These are phyloP conservation scores for Terana coerulea DNA, from an alignment of 768 basidiomycete species.

Conservation along the genomic window DNA sequence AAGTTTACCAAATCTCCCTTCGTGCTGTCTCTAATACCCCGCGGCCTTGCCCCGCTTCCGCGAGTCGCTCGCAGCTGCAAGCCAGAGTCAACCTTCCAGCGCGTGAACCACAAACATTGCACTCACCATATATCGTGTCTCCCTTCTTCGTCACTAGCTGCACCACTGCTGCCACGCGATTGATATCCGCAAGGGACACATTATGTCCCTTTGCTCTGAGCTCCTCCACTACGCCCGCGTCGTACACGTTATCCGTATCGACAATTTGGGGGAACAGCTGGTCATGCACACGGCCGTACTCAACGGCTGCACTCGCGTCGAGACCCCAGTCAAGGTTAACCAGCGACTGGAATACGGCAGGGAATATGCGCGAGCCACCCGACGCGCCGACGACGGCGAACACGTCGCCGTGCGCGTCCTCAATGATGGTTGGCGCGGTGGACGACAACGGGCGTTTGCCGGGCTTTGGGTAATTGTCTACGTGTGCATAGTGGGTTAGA, in stretches of 20 bases:
- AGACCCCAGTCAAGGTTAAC: conserved; percentile 80
- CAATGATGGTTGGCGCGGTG: conserved; percentile 75
- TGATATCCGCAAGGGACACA: conserved; percentile 62
- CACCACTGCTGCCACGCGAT: conserved; percentile 72
- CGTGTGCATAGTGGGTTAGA: conserved; percentile 2
- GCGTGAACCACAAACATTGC: neutral
- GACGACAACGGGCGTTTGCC: conserved; percentile 92
- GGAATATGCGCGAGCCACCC: conserved; percentile 85
- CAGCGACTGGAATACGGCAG: conserved; percentile 73
- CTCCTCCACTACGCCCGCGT: conserved; percentile 48
- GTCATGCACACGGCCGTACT: conserved; percentile 79
- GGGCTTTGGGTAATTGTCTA: conserved; percentile 86
- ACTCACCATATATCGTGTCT: conserved; percentile 61
- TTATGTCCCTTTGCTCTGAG: conserved; percentile 67
- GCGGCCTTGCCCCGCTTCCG: conserved; percentile 91
- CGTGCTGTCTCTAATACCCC: too few relatives aligned
- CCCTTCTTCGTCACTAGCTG: conserved; percentile 57
- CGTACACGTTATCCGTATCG: conserved; percentile 62
- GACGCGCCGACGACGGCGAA: conserved; percentile 77
- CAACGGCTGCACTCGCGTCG: conserved; percentile 78
- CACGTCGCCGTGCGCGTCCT: conserved; percentile 69
- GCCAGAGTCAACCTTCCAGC: neutral
- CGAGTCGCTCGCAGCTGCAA: conserved; percentile 80
- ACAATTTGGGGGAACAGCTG: conserved; percentile 71
- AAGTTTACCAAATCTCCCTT: too few relatives aligned